A percentile compares a stretch with the other conserved stretches of the same genome.
Evolutionary conservation across 2,329 filamentous ascomycete genomes (phyloP).

Genomic region (Aspergillus ustus): DNA sequence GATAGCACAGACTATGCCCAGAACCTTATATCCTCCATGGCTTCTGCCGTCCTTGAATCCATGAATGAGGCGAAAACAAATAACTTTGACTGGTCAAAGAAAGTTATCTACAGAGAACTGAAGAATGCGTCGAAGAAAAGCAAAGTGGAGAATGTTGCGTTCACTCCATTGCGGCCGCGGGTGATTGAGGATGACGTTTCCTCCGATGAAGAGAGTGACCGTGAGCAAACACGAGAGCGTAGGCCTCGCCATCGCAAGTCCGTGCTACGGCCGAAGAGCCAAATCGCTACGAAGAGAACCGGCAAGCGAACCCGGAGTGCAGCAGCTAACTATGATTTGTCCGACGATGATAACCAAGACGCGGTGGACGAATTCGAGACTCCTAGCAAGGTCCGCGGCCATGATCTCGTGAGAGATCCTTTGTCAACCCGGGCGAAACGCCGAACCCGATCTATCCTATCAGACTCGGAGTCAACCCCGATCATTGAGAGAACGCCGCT

Average conservation of each 20-base stretch:
- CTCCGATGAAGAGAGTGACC: conserved; percentile 38
- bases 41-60: conserved; percentile 36
- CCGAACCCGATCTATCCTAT: conserved; percentile 36
- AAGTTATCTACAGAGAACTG: conserved; percentile 47
- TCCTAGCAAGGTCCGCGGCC: conserved; percentile 39
- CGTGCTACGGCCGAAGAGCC: conserved; percentile 49
- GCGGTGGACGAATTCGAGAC: conserved; percentile 36
- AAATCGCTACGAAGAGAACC: conserved; percentile 44
- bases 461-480: conserved; percentile 29
- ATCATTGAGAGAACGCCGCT: conserved; percentile 33
- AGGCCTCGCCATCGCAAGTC: conserved; percentile 46
- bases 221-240: conserved; percentile 29
- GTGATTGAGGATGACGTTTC: conserved; percentile 32
- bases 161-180: conserved; percentile 41
- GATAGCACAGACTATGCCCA: conserved; percentile 40
- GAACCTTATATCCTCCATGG: conserved; percentile 42
- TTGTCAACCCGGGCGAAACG: conserved; percentile 36
- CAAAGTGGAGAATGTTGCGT: conserved; percentile 31
- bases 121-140: conserved; percentile 39
- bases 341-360: conserved; percentile 40
- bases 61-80: conserved; percentile 44
- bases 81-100: conserved; percentile 46
- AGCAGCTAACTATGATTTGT: conserved; percentile 27
- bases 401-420: conserved; percentile 39
- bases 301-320: conserved; percentile 47